Base-by-base conservation (phyloP, 2,329 filamentous ascomycete species). In the Apiospora sp. region DNA sequence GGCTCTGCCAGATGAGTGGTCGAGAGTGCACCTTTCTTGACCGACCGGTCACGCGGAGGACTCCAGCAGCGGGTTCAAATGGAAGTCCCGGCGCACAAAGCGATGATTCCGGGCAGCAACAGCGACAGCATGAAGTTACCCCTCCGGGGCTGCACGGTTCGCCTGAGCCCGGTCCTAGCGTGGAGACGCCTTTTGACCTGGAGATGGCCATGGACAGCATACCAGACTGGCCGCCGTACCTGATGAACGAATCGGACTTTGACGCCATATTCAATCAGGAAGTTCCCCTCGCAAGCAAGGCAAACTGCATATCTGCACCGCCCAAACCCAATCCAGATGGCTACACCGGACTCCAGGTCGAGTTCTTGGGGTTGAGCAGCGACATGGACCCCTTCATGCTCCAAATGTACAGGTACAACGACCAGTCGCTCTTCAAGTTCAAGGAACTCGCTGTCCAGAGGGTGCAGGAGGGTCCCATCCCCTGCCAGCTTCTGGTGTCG, bases 301-400 rank as follows among this genome's bases (percentile, higher is more conserved):
- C 51, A 7, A 34, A 19, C 34, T 58, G 27, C 12, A 34, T 34
- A 27, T 13, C 51, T 34, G 27, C 24, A 34, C 4, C 51, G 1
- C 27, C 27, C 14, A 30, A 58, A 24, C 51, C 51, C 24, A 58
- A 58, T 58, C 51, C 27, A 34, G 51, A 34, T 58, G 51, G 51
- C 34, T 58, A 58, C 27, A 58, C 27, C 34, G 51, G 51, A 19
- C 51, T 58, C 14, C 51, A 58, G 27, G 16, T 58, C 51, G 51
- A 58, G 27, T 58, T 30, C 34, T 5, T 58, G 51, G 51, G 51
- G 14, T 19, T 58, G 12, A 58, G 24, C 14, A 58, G 51, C 51
- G 51, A 58, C 51, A 58, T 58, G 27, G 51, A 58, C 27, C 51
- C 51, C 6, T 58, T 58, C 51, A 58, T 58, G 51, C 51, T 58